Evolutionary conservation across 257 asterid genomes (phyloP), one percentile per base, ranked within the genome.

Genomic region (Petrea volubilis): DNA sequence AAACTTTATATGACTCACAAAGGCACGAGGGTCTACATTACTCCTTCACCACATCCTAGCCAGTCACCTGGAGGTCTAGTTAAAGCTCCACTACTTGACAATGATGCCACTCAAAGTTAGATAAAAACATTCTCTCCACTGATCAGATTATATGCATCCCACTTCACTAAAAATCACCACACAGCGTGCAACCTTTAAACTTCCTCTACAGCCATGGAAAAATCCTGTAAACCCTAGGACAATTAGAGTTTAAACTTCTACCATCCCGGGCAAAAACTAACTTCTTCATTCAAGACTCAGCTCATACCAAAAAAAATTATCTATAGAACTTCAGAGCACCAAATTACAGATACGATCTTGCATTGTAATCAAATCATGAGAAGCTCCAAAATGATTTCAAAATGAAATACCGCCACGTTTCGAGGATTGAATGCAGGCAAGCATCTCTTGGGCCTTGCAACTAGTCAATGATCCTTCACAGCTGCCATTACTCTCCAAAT

Each of bases 381-480:
- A 74, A 21, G 29, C 9, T 12, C 68, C 67, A 36, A 44, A 36
- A 24, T 25, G n/a, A 57, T 17, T 60, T 2, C 33, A n/a, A 63
- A 53, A 61, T 25, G 28, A 66, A 74, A 24, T 44, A 60, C 41
- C 72, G 52, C 81, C 72, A 29, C 66, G 64, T 44, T 65, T 74
- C 11, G 76, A 74, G 75, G 77, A 36, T 64, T 71, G 55, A 71
- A 82, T 61, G 77, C 90, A 84, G 73, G 85, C 79, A 77, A 60
- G 23, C 78, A 84, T 77, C 53, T 40, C 67, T 60, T 58, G 17
- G 31, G 68, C 72, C 65, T 27, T 74, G 82, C 90, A 84, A 21
- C 27, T 77, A 70, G 33, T 64, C 36, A 60, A 41, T 0, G 80
- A 74, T 68, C 81, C 79, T 43, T 64, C 46, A 24, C 90, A 84